A percentile compares a stretch with the other conserved stretches of the same genome.
Evolutionary conservation across 192 early-diverging fungal species (phyloP).

Genomic region (Lunasporangiospora selenospora): DNA sequence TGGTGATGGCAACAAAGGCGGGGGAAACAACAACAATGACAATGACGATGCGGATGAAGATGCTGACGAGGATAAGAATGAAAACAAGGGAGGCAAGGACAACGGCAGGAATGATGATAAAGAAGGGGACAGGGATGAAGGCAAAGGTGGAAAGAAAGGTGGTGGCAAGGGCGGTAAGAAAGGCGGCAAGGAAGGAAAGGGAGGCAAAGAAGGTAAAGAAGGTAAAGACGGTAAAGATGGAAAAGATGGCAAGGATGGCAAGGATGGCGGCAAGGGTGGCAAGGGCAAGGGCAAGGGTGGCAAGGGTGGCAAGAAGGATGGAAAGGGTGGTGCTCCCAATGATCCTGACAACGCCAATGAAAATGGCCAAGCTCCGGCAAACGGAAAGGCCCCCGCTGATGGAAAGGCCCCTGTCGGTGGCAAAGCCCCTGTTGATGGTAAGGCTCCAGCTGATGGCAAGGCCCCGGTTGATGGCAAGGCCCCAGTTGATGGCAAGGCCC

Average conservation of each 20-base stretch:
- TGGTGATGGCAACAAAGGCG: not conserved
- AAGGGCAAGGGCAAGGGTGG: not conserved
- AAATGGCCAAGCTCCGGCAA: slow-evolving; percentile 4
- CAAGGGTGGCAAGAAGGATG: not conserved
- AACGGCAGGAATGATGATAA: not conserved
- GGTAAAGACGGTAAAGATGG: slow-evolving; percentile 1
- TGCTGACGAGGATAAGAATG: slow-evolving; percentile 7
- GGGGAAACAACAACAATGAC: slow-evolving; percentile 4
- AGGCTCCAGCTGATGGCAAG: not conserved
- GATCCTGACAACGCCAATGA: no score
- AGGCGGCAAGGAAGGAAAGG: not conserved
- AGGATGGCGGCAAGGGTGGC: not conserved
- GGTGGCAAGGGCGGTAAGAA: not conserved
- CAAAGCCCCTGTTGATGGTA: not conserved
- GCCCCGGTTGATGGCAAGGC: not conserved
- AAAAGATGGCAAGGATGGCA: not conserved
- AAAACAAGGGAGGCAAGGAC: not conserved
- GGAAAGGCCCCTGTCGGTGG: not conserved
- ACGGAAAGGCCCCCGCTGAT: not conserved
- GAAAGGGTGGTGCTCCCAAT: not conserved
- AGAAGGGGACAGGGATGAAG: not conserved
- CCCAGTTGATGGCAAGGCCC: not conserved
- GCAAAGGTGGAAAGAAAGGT: not conserved
- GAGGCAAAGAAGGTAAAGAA: not conserved
- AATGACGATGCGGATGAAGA: not conserved